Evolutionary conservation across 352 stramenopile species (phyloP).

Genomic region (Globisporangium iwayamae): DNA sequence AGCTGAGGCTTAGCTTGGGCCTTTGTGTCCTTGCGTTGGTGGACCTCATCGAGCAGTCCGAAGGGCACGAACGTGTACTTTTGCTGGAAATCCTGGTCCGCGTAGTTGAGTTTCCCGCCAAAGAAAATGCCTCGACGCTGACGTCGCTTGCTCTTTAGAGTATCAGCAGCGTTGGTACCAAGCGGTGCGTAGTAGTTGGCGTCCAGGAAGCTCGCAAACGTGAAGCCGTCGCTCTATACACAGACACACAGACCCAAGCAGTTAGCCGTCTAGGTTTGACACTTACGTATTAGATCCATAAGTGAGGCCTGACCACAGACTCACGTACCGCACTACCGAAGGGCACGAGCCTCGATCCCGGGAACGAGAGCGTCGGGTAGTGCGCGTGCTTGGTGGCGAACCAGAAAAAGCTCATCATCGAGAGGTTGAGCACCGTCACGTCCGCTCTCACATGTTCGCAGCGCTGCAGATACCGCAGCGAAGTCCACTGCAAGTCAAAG

Average conservation of each 20-base stretch:
- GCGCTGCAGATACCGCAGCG: slow-evolving; percentile 87
- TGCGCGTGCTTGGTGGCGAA: slow-evolving; percentile 64
- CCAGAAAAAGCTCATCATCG: slow-evolving; percentile 90
- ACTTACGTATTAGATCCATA: background rate
- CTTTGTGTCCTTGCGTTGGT: slow-evolving; percentile 13
- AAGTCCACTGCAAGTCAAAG: slow-evolving; percentile 92
- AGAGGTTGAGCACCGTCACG: slow-evolving; percentile 85
- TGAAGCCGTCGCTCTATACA: slow-evolving; percentile 43
- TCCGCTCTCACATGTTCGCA: slow-evolving; percentile 77
- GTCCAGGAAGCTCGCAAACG: slow-evolving; percentile 39
- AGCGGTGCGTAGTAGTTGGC: slow-evolving; percentile 31
- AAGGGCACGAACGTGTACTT: slow-evolving; percentile 51
- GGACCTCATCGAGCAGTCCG: slow-evolving; percentile 57
- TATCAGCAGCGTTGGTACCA: background rate
- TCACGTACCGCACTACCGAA: slow-evolving; percentile 26
- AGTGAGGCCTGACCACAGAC: background rate
- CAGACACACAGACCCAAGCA: background rate
- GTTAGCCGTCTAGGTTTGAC: background rate
- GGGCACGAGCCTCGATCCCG: slow-evolving; percentile 39
- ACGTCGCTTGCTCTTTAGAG: background rate
- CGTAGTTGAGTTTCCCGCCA: slow-evolving; percentile 74
- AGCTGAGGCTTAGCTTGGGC: background rate
- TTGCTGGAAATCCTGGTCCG: slow-evolving; percentile 44
- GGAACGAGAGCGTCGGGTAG: slow-evolving; percentile 70
- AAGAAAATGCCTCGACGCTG: slow-evolving; percentile 68